These are phyloP conservation scores for Beta corolliflora DNA, from an alignment of 179 eudicot genomes.

Conservation along the genomic window DNA sequence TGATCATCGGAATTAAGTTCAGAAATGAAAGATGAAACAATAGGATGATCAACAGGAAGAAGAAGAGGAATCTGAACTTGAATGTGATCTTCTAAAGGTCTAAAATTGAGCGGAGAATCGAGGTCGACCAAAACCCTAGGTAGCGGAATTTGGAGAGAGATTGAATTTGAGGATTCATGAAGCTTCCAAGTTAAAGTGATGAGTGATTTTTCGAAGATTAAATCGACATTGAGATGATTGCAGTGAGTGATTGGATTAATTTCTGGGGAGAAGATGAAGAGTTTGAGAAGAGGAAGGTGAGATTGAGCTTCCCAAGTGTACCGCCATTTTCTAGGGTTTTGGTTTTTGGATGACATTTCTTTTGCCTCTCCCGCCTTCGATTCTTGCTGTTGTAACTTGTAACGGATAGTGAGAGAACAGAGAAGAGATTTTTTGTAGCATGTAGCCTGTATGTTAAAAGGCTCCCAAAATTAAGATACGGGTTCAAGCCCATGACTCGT, in stretches of 20 bases:
- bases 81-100: slow-evolving; percentile 60
- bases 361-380: slow-evolving; percentile 1
- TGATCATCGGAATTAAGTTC: slow-evolving; percentile 30
- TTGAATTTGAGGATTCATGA: slow-evolving; percentile 14
- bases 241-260: slow-evolving; percentile 47
- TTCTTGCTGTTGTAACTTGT: neutral
- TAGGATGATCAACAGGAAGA: slow-evolving; percentile 84
- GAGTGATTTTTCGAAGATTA: slow-evolving; percentile 47
- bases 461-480: too few relatives aligned
- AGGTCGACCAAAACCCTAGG: slow-evolving; percentile 78
- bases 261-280: slow-evolving; percentile 56
- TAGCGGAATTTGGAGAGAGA: slow-evolving; percentile 52
- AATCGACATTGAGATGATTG: slow-evolving; percentile 42
- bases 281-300: slow-evolving; percentile 63
- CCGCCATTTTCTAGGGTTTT: slow-evolving; percentile 83
- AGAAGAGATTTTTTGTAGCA: too few relatives aligned
- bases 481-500: neutral
- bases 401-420: neutral
- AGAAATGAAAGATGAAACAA: slow-evolving; percentile 53
- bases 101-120: slow-evolving; percentile 53
- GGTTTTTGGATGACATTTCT: slow-evolving; percentile 24
- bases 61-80: slow-evolving; percentile 68
- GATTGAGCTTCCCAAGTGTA: slow-evolving; percentile 96
- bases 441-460: too few relatives aligned
- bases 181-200: slow-evolving; percentile 48